phyloP scores from a whole-genome alignment of 108 stramenopile genomes.

The Bacterosira constricta region DNA sequence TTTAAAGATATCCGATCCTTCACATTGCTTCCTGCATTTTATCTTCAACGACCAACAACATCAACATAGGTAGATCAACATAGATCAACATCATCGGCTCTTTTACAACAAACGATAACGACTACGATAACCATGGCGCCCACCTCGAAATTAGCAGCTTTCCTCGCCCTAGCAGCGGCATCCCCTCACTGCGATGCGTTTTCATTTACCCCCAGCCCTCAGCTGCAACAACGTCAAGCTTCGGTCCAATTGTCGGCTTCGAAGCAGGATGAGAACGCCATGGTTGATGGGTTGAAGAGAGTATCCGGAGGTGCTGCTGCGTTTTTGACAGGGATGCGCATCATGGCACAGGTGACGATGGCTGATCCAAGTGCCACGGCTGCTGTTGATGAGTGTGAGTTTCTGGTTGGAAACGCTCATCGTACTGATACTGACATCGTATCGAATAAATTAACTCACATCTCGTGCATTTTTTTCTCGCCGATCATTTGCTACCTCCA shows the following conservation, averaged over 20 bases:
- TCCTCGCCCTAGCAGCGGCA: constrained; percentile 18
- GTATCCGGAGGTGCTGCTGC: constrained; percentile 34
- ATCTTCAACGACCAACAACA: neutral
- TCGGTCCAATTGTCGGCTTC: constrained; percentile 1
- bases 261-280: constrained; percentile 2
- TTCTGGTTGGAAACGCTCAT: neutral
- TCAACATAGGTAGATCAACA: neutral
- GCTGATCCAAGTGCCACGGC: constrained; percentile 35
- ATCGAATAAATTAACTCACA: neutral
- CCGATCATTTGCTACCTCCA: neutral
- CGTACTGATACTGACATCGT: neutral
- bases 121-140: too few relatives aligned
- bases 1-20: too few relatives aligned
- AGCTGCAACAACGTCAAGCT: constrained; percentile 4
- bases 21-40: too few relatives aligned
- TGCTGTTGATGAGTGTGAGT: constrained; percentile 1
- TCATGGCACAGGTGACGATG: constrained; percentile 48
- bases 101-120: too few relatives aligned
- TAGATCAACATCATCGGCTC: too few relatives aligned
- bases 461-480: neutral
- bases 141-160: constrained; percentile 26
- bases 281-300: constrained; percentile 38
- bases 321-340: constrained; percentile 38
- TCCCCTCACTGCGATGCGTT: constrained; percentile 27
- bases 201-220: constrained; percentile 5